Evolutionary conservation across 192 early-diverging fungal species (phyloP), one percentile per base, ranked within the genome.

Genomic region (Geranomyces michiganensis): DNA sequence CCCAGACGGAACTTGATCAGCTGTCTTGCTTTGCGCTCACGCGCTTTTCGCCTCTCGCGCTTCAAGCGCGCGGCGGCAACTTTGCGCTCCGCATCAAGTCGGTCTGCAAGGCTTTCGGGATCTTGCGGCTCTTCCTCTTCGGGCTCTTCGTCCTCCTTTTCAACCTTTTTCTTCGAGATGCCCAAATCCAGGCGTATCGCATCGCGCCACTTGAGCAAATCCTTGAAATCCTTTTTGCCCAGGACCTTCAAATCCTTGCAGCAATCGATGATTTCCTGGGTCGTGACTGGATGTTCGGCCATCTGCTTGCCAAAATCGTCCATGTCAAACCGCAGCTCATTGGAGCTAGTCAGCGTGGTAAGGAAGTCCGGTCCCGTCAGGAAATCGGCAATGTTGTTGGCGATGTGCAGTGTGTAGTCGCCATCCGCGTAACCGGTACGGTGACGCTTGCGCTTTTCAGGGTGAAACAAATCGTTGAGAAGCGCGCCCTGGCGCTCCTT

Each of bases 351-450:
- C 36, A 99, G 85, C n/a, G 91, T 77, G 46, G 80, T 78, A 8
- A 95, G 85, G 36, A 94, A 94, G 49, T 97, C 96, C 15, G 80
- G 72, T 58, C 88, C 74, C 68, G 77, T 85, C 56, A 99, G 79
- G 71, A 96, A 97, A 36, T 96, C 92, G 76, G 88, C 84, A 44
- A 88, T 88, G 47, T 88, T 88, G 30, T 84, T 81, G 10, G 81
- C 81, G 63, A 92, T 90, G 84, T 92, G 89, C 61, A 95, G 82
- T 15, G 91, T 95, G 79, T 94, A 94, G 73, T 97, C 92, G 56
- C 94, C 94, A 67, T 97, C 96, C 69, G 93, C 95, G 82, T 99
- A 99, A 76, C 97, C 97, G 71, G 94, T 93, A 77, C 97, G 86
- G 55, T 96, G 91, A 65, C 97, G 87, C 65, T 86, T 87, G 63